These are phyloP conservation scores for Hypoxylon subgilvum DNA, from an alignment of 495 filamentous ascomycete species.

Conservation along the genomic window DNA sequence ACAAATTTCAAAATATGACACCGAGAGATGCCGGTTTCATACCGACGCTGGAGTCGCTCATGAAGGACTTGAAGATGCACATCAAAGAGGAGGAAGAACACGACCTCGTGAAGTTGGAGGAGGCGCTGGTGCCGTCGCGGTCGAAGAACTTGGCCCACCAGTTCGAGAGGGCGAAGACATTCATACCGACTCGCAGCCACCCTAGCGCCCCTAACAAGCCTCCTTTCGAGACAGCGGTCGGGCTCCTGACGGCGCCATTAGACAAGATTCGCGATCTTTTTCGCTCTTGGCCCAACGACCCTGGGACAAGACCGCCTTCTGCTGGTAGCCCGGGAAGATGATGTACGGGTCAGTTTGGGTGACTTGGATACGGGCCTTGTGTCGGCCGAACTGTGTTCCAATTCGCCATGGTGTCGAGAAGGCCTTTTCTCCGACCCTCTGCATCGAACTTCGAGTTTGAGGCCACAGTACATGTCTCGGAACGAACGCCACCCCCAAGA, in stretches of 20 bases:
- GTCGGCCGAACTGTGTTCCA: too few species aligned
- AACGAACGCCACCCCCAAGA: not conserved
- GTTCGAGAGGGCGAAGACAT: conserved; percentile 65
- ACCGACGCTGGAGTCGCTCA: conserved; percentile 59
- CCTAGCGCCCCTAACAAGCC: conserved; percentile 58
- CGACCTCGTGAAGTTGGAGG: conserved; percentile 64
- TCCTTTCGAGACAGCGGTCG: conserved; percentile 57
- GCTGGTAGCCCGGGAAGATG: conserved; percentile 21
- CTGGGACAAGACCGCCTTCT: conserved; percentile 1
- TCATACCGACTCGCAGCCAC: conserved; percentile 65
- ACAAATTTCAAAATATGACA: conserved; percentile 63
- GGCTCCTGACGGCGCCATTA: conserved; percentile 57
- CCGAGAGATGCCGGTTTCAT: conserved; percentile 56
- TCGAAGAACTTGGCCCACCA: conserved; percentile 55
- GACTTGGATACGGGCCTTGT: too few species aligned
- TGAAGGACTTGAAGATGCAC: conserved; percentile 59
- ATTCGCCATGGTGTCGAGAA: too few species aligned
- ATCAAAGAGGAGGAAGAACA: conserved; percentile 66
- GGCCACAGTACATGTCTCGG: conserved; percentile 1
- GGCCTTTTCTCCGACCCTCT: conserved; percentile 1
- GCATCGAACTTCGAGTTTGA: not conserved
- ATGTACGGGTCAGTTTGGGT: not conserved
- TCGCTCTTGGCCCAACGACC: conserved; percentile 25
- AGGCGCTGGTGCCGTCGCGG: conserved; percentile 43
- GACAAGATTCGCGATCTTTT: conserved; percentile 56